phyloP scores from a whole-genome alignment of 73 alveolate species.

The Diophrys appendiculata region DNA sequence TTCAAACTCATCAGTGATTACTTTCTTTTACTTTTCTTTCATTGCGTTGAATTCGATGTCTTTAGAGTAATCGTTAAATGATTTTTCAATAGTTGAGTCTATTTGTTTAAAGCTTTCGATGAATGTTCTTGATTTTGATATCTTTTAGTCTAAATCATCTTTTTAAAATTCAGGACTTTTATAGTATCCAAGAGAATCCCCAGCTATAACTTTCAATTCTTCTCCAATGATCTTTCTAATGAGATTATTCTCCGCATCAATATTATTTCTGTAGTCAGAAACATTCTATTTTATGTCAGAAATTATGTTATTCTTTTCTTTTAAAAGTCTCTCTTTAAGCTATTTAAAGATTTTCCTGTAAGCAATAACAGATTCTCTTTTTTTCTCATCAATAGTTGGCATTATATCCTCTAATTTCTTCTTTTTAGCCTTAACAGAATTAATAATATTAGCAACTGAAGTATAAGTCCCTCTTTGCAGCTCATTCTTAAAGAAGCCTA shows the following conservation, averaged over 20 bases:
- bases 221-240: neutral
- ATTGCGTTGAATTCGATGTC: constrained; percentile 15
- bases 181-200: neutral
- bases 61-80: constrained; percentile 7
- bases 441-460: neutral
- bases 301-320: neutral
- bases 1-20: constrained; percentile 1
- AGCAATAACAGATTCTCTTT: neutral
- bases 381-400: neutral
- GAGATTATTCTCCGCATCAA: neutral
- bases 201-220: constrained; percentile 2
- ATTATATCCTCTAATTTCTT: neutral
- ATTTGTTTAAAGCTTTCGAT: neutral
- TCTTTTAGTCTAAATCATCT: neutral
- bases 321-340: neutral
- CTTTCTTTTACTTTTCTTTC: constrained; percentile 13
- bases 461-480: neutral
- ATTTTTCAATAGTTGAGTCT: neutral
- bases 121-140: neutral
- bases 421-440: constrained; percentile 4
- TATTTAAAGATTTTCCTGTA: constrained; percentile 3
- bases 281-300: constrained; percentile 1
- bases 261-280: constrained; percentile 1
- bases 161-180: neutral
- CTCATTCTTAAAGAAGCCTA: neutral